Evolutionary conservation across 495 filamentous ascomycete genomes (phyloP).

Genomic region (Hypoxylon lenormandii): DNA sequence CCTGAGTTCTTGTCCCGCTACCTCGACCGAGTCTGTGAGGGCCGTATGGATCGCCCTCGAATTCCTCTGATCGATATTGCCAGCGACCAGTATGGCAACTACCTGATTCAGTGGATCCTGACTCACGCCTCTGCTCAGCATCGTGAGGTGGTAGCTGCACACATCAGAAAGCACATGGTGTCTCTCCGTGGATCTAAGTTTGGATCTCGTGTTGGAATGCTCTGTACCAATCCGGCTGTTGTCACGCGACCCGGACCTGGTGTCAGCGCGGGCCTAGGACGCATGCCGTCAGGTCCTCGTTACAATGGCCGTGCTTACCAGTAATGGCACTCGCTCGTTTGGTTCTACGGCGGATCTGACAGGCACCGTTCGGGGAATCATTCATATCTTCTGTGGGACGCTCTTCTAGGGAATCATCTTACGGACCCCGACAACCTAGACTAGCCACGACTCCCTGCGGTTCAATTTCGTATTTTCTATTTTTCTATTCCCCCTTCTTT

Average conservation of each 20-base stretch:
- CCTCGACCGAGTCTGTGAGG: constrained; percentile 91
- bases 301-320: constrained; percentile 65
- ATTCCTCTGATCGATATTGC: constrained; percentile 98
- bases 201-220: constrained; percentile 96
- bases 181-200: constrained; percentile 98
- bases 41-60: constrained; percentile 87
- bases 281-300: constrained; percentile 66
- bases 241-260: constrained; percentile 87
- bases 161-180: constrained; percentile 99
- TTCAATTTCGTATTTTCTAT: constrained; percentile 48
- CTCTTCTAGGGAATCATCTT: too few species aligned
- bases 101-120: constrained; percentile 95
- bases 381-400: too few species aligned
- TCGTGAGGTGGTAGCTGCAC: constrained; percentile 88
- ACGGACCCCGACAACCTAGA: constrained; percentile 18
- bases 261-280: constrained; percentile 69
- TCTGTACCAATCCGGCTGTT: constrained; percentile 92
- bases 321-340: constrained; percentile 47
- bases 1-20: constrained; percentile 91
- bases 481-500: constrained; percentile 48
- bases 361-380: not conserved
- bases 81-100: constrained; percentile 98
- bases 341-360: constrained; percentile 31
- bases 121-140: constrained; percentile 86
- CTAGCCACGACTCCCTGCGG: constrained; percentile 3